Conservation (phyloP, 176 grass and related monocot genomes). For the Triticum urartu region DNA sequence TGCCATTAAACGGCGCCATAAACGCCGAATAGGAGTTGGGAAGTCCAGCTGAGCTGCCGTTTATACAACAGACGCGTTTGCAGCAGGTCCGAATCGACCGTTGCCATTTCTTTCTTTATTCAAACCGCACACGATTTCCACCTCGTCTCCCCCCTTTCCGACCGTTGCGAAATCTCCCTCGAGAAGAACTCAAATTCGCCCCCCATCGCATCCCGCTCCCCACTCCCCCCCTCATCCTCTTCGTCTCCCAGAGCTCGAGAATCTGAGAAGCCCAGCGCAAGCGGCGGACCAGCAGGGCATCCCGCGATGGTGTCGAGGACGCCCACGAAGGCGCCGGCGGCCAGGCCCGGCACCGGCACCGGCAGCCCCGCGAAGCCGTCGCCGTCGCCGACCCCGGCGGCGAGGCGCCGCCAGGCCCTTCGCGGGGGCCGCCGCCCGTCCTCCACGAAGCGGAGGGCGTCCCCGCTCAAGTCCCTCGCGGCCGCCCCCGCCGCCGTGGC, state of each 20-base stretch:
- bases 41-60: neutral
- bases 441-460: slow-evolving; percentile 20
- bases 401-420: slow-evolving; percentile 6
- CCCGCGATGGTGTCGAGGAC: slow-evolving; percentile 76
- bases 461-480: slow-evolving; percentile 49
- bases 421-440: slow-evolving; percentile 10
- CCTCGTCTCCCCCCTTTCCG: neutral
- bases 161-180: slow-evolving; percentile 39
- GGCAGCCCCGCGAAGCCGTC: slow-evolving; percentile 34
- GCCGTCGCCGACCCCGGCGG: slow-evolving; percentile 1
- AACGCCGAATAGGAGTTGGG: neutral
- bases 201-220: neutral
- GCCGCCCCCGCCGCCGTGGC: slow-evolving; percentile 27
- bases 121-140: neutral
- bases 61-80: neutral
- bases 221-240: neutral
- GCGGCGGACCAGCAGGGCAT: neutral
- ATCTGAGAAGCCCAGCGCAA: neutral
- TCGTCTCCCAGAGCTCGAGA: neutral
- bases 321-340: slow-evolving; percentile 50
- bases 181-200: slow-evolving; percentile 18
- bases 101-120: slow-evolving; percentile 3
- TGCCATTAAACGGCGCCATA: too few species aligned
- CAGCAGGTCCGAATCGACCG: slow-evolving; percentile 36
- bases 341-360: slow-evolving; percentile 10